phyloP scores from a whole-genome alignment of 1,139 yeast genomes.

The Hemisphaericaspora xylanilytica region DNA sequence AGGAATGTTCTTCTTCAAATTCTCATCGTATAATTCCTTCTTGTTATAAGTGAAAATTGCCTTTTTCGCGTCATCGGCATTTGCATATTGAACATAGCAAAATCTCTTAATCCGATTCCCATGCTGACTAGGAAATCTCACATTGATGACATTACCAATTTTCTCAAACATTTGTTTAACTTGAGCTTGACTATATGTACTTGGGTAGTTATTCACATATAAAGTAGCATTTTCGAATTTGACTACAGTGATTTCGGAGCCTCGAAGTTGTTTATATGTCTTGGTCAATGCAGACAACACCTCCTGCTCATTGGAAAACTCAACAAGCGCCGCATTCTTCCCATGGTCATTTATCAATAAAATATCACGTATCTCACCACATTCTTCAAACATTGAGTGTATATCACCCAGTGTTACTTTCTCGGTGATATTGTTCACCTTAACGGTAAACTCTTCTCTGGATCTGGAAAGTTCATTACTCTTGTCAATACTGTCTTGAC shows the following conservation, averaged over 20 bases:
- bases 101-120: constrained; percentile 61
- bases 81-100: constrained; percentile 66
- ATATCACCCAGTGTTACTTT: constrained; percentile 33
- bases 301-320: constrained; percentile 50
- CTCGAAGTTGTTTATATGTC: constrained; percentile 48
- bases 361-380: constrained; percentile 50
- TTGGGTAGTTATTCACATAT: constrained; percentile 76
- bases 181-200: constrained; percentile 42
- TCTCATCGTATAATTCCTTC: constrained; percentile 21
- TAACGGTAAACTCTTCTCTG: constrained; percentile 55
- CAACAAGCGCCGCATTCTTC: constrained; percentile 45
- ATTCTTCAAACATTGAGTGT: constrained; percentile 49
- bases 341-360: constrained; percentile 23
- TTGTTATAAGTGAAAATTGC: constrained; percentile 51
- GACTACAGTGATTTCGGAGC: constrained; percentile 43
- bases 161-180: constrained; percentile 42
- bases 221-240: constrained; percentile 48
- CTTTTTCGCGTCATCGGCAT: constrained; percentile 41
- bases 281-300: constrained; percentile 62
- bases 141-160: constrained; percentile 48
- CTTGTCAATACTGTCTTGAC: neutral
- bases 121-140: constrained; percentile 67
- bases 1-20: constrained; percentile 21
- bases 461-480: constrained; percentile 37
- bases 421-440: constrained; percentile 41